Evolutionary conservation across 2,329 filamentous ascomycete genomes (phyloP).

Genomic region (Triangularia setosa): DNA sequence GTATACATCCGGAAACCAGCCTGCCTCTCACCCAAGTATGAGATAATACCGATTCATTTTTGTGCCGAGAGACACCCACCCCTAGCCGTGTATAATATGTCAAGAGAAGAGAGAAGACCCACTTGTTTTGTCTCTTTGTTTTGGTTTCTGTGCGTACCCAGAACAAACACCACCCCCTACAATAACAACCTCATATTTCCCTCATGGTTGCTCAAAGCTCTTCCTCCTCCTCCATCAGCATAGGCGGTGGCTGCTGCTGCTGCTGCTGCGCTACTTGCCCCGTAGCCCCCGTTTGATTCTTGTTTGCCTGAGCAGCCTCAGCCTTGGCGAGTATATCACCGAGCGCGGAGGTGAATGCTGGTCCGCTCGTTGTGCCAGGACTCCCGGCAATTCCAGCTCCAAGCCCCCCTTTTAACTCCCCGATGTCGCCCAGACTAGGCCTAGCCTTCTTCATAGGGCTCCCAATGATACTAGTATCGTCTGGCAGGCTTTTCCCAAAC

Average conservation of each 20-base stretch:
- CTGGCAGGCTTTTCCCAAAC: conserved; percentile 42
- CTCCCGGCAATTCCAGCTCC: not conserved
- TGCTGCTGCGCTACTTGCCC: conserved; percentile 15
- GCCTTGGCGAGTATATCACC: conserved; percentile 40
- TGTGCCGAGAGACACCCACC: too few species aligned
- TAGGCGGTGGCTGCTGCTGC: conserved; percentile 20
- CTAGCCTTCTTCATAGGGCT: conserved; percentile 75
- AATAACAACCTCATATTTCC: not conserved
- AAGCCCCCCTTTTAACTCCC: conserved; percentile 7
- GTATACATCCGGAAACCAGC: too few species aligned
- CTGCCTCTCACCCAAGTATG: too few species aligned
- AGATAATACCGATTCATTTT: too few species aligned
- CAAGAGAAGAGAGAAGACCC: too few species aligned
- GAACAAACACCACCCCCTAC: not conserved
- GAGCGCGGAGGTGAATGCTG: conserved; percentile 35
- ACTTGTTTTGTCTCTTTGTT: too few species aligned
- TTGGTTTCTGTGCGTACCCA: too few species aligned
- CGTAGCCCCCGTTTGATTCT: conserved; percentile 22
- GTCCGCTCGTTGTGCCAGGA: conserved; percentile 18
- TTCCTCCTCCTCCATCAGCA: conserved; percentile 36
- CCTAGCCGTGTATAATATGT: too few species aligned
- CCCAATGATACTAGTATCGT: conserved; percentile 50
- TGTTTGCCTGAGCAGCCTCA: conserved; percentile 31
- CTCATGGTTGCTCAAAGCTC: conserved; percentile 37
- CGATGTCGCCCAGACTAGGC: conserved; percentile 52